A percentile compares a stretch with the other conserved stretches of the same genome.
Conservation (phyloP, 2,329 filamentous ascomycete genomes). For the Neonectria sp. region DNA sequence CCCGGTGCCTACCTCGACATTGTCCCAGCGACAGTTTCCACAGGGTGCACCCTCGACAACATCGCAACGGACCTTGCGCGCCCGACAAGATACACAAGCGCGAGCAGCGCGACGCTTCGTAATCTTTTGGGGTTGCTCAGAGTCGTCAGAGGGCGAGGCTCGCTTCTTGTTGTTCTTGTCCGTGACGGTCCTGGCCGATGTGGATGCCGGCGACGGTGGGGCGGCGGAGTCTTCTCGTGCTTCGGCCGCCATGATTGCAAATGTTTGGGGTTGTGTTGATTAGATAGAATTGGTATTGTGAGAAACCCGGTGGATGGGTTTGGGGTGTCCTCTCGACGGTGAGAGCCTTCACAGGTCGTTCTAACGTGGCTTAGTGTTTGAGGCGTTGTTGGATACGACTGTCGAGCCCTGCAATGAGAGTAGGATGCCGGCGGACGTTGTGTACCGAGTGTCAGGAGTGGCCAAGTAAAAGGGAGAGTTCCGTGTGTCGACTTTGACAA, state of each 20-base stretch:
- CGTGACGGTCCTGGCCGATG: constrained; percentile 44
- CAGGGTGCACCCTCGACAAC: constrained; percentile 91
- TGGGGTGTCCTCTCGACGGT: neutral
- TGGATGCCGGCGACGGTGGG: constrained; percentile 50
- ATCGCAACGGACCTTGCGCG: constrained; percentile 93
- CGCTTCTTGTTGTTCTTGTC: constrained; percentile 54
- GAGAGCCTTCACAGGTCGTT: neutral
- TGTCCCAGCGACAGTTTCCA: constrained; percentile 87
- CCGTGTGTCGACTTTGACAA: constrained; percentile 23
- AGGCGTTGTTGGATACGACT: constrained; percentile 21
- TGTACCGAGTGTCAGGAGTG: constrained; percentile 16
- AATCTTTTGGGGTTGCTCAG: constrained; percentile 60
- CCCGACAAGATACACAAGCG: constrained; percentile 89
- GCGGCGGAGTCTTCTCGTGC: constrained; percentile 44
- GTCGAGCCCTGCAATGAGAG: constrained; percentile 15
- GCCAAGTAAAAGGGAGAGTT: constrained; percentile 20
- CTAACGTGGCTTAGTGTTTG: neutral
- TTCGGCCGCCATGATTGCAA: constrained; percentile 42
- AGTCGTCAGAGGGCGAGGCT: constrained; percentile 48
- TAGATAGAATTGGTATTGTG: constrained; percentile 3
- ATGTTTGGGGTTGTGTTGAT: neutral
- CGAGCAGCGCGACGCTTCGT: constrained; percentile 90
- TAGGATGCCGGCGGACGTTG: constrained; percentile 24
- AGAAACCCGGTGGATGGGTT: neutral
- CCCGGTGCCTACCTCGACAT: constrained; percentile 69